Evolutionary conservation across 129 eudicot species (phyloP).

Genomic region (Pittosporum tobira): DNA sequence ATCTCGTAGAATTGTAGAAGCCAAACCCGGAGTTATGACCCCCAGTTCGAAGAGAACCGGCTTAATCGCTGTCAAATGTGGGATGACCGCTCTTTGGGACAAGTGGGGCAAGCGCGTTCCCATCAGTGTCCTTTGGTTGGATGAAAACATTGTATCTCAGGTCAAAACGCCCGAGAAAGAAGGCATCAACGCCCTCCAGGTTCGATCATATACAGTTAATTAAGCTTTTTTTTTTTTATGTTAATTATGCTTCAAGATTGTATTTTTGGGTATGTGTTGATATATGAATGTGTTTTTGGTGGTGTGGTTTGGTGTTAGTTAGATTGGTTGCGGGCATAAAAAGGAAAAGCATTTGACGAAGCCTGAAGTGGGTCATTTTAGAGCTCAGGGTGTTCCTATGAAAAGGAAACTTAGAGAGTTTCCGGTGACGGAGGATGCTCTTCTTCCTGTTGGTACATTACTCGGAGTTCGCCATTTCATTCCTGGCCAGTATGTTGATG

Average conservation of each 20-base stretch:
- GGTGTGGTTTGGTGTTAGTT: slow-evolving; percentile 25
- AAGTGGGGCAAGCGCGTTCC: slow-evolving; percentile 97
- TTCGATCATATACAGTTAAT: slow-evolving; percentile 3
- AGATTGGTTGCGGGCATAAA: slow-evolving; percentile 94
- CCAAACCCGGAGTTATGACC: slow-evolving; percentile 52
- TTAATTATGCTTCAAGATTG: background rate
- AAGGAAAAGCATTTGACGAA: slow-evolving; percentile 86
- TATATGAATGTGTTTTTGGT: slow-evolving; percentile 3
- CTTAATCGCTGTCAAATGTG: slow-evolving; percentile 83
- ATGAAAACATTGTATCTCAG: slow-evolving; percentile 86
- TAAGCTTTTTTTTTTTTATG: background rate
- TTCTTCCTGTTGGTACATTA: slow-evolving; percentile 84
- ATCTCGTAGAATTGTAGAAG: slow-evolving; percentile 48
- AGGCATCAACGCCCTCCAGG: slow-evolving; percentile 89
- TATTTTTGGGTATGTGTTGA: background rate
- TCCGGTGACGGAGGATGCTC: slow-evolving; percentile 91
- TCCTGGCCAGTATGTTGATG: slow-evolving; percentile 88
- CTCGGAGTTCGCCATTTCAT: slow-evolving; percentile 91
- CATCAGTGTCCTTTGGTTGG: slow-evolving; percentile 74
- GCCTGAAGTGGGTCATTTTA: slow-evolving; percentile 97
- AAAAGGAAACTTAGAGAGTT: slow-evolving; percentile 96
- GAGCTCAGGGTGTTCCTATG: slow-evolving; percentile 93
- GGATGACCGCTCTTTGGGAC: slow-evolving; percentile 95
- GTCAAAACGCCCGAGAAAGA: slow-evolving; percentile 92
- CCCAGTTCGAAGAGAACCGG: slow-evolving; percentile 71